Base-by-base conservation (phyloP, 768 basidiomycete species). In the Mycena chlorophos region DNA sequence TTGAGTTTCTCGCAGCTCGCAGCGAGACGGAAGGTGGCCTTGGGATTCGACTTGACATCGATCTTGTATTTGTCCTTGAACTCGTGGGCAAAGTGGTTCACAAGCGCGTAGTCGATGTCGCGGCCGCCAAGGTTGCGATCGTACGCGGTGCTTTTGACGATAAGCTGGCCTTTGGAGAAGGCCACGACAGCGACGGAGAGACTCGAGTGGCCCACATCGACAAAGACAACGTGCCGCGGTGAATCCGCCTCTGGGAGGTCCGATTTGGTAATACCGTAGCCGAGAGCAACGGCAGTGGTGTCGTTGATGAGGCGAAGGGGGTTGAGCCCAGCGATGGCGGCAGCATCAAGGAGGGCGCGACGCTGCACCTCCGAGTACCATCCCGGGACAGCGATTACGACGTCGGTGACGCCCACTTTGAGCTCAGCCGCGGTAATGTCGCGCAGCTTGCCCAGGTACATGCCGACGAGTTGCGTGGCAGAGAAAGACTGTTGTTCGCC, bases 31-130 rank as follows among this genome's bases (percentile, higher is more conserved):
- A 98, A 98, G 45, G 78, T 80, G 28, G 94, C 97, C 73, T 98
- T 98, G 63, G 93, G 90, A 74, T 81, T 94, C 61, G 82, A 83
- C 66, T 93, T 71, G 64, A 98, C 94, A 71, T 98, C 95, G 68
- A 98, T 93, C 75, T 94, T 97, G 85, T 98, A 98, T 71, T 97
- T 98, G n/a, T 73, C 69, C 75, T 94, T 88, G 86, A 98, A 98
- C 72, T 98, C 90, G 26, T 82, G 73, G 8, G 95, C 82, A 68
- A 98, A 98, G 77, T 98, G 84, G 63, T 85, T 69, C 34, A 97
- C 83, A 64, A 99, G 86, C 17, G 88, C 93, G 66, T 84, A 87
- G 78, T 99, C 97, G 72, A 99, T 88, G 73, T 98, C 93, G 51
- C 95, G 91, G 30, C 97, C 96, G 66, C 97, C 96, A 62, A 98